Evolutionary conservation across 2,329 filamentous ascomycete genomes (phyloP).

Genomic region (Arthrobotrys pseudoclavata): DNA sequence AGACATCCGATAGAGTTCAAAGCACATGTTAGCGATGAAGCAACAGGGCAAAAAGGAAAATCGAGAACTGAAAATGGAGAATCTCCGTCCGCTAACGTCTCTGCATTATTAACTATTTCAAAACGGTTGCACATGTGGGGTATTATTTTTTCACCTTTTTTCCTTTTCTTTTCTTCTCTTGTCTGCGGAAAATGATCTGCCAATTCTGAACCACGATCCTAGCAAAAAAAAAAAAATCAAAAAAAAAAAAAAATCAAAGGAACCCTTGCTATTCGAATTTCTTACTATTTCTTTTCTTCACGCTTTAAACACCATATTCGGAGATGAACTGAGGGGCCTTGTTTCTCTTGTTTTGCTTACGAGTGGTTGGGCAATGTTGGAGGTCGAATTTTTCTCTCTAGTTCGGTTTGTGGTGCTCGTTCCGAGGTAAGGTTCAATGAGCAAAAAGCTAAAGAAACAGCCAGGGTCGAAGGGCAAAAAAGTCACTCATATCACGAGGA

Average conservation of each 20-base stretch:
- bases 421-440: constrained; percentile 42
- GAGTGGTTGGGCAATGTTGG: constrained; percentile 48
- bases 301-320: constrained; percentile 23
- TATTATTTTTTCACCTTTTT: not conserved
- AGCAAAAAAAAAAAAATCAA: not conserved
- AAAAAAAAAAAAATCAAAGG: not conserved
- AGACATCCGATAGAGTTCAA: constrained; percentile 25
- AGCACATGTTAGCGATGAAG: constrained; percentile 16
- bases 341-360: constrained; percentile 18
- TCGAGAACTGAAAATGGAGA: constrained; percentile 25
- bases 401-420: constrained; percentile 42
- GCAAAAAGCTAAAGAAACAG: constrained; percentile 35
- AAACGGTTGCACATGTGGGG: constrained; percentile 31
- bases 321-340: constrained; percentile 38
- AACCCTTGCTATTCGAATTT: constrained; percentile 7
- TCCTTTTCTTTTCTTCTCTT: not conserved
- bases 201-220: constrained; percentile 21
- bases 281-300: constrained; percentile 18
- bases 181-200: constrained; percentile 12
- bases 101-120: constrained; percentile 41
- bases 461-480: constrained; percentile 31
- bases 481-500: constrained; percentile 58
- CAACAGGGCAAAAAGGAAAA: constrained; percentile 2
- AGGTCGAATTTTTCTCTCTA: constrained; percentile 25
- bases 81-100: constrained; percentile 48